Percentiles rank a stretch among this genome's conserved stretches.
These are phyloP conservation scores for Hanseniaspora lindneri DNA, from an alignment of 805 yeast genomes.

Conservation along the genomic window DNA sequence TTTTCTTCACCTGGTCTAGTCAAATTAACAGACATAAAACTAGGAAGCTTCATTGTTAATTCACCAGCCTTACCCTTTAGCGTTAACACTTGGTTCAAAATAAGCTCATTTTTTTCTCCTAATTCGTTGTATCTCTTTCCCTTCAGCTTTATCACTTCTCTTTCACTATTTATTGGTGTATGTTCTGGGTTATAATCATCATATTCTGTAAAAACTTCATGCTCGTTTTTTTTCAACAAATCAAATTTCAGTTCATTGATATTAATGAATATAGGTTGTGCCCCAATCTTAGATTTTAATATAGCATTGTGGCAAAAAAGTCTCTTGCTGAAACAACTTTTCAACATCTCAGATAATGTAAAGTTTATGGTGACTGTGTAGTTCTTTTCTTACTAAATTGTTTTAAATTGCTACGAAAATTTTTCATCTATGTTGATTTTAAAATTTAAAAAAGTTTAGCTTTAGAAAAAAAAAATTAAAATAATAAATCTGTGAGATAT, in stretches of 20 bases:
- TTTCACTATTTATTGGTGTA: neutral
- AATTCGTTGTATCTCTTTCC: constrained; percentile 51
- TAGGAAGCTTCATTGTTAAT: constrained; percentile 54
- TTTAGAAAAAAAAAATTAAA: too few relatives aligned
- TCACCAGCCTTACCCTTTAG: constrained; percentile 71
- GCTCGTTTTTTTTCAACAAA: neutral
- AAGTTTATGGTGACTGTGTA: neutral
- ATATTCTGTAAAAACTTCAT: constrained; percentile 12
- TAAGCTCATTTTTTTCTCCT: constrained; percentile 46
- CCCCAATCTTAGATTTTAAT: neutral
- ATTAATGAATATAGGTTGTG: constrained; percentile 7
- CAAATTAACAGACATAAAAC: constrained; percentile 44
- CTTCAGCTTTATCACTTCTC: constrained; percentile 28
- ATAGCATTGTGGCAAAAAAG: neutral
- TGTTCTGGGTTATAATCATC: constrained; percentile 10
- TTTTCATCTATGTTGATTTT: neutral
- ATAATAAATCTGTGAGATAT: too few relatives aligned
- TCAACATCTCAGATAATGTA: neutral
- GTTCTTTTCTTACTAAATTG: neutral
- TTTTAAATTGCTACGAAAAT: neutral
- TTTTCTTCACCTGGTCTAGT: constrained; percentile 18
- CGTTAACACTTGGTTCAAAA: constrained; percentile 45
- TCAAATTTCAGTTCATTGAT: constrained; percentile 4
- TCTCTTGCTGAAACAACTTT: neutral
- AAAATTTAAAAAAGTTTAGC: too few relatives aligned